Conservation (phyloP, 2,329 filamentous ascomycete species). For the Aureobasidium sp. region DNA sequence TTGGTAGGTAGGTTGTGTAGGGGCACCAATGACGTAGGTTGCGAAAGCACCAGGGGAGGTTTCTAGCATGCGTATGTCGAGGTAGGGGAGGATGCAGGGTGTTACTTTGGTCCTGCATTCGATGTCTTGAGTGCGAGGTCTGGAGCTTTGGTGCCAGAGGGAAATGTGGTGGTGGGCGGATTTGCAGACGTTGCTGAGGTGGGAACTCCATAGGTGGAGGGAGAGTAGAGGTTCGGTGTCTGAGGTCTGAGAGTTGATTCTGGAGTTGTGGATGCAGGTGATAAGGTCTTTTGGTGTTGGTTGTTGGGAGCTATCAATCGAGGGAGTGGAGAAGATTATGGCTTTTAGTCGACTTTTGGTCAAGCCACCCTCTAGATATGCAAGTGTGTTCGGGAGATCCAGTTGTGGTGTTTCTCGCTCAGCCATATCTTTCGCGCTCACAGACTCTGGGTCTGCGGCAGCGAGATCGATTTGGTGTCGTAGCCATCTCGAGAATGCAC, state of each 20-base stretch:
- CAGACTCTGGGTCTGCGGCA: slow-evolving; percentile 51
- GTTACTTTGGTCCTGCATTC: neutral
- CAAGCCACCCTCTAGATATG: slow-evolving; percentile 68
- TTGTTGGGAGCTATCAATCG: neutral
- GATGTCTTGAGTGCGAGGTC: neutral
- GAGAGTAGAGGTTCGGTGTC: neutral
- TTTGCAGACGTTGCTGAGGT: neutral
- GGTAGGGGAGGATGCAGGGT: neutral
- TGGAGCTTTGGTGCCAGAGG: slow-evolving; percentile 1
- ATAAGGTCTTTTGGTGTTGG: neutral
- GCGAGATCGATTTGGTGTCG: slow-evolving; percentile 73
- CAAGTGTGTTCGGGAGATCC: slow-evolving; percentile 62
- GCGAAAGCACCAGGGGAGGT: neutral
- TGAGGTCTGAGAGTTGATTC: neutral
- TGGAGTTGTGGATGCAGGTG: neutral
- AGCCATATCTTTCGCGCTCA: slow-evolving; percentile 58
- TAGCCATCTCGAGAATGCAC: slow-evolving; percentile 74
- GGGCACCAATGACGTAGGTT: neutral
- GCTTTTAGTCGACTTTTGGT: slow-evolving; percentile 50
- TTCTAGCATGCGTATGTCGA: neutral
- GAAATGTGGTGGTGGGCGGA: neutral
- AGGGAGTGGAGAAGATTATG: neutral
- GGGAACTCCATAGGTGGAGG: neutral
- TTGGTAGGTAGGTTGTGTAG: neutral
- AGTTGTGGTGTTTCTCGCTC: slow-evolving; percentile 68